Evolutionary conservation across 495 filamentous ascomycete genomes (phyloP).

Genomic region (Recurvomyces mirabilis): DNA sequence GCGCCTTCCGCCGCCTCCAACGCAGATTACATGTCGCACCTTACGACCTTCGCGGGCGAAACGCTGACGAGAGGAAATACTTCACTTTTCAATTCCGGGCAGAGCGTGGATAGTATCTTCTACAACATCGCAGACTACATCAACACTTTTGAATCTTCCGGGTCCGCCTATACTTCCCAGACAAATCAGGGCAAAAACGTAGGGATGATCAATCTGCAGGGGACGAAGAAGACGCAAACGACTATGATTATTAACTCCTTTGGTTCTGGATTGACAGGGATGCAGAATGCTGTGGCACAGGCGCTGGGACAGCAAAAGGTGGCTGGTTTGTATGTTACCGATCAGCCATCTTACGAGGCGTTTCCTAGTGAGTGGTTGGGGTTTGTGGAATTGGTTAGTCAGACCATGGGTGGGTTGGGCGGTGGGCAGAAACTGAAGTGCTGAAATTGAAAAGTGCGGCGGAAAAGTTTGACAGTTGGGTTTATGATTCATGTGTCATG

Average conservation of each 20-base stretch:
- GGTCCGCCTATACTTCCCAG: neutral
- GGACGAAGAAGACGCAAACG: neutral
- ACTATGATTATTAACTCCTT: conserved; percentile 5
- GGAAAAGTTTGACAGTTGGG: too few species aligned
- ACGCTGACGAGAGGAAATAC: conserved; percentile 4
- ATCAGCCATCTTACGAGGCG: neutral
- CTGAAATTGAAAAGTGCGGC: too few species aligned
- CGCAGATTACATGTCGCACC: conserved; percentile 3
- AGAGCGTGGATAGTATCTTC: neutral
- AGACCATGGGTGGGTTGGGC: too few species aligned
- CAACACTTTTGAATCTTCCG: conserved; percentile 11
- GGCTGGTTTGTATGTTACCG: conserved; percentile 6
- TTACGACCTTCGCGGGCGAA: conserved; percentile 5
- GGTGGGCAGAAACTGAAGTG: too few species aligned
- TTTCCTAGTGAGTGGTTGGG: conserved; percentile 2
- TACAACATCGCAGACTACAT: conserved; percentile 13
- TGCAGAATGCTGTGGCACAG: neutral
- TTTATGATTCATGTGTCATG: too few species aligned
- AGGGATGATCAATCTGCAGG: conserved; percentile 1
- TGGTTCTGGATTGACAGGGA: neutral
- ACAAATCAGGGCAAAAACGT: conserved; percentile 5
- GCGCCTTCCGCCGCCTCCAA: neutral
- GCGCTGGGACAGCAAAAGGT: neutral
- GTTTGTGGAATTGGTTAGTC: too few species aligned
- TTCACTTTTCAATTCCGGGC: conserved; percentile 11